These are phyloP conservation scores for Pontederia crassipes DNA, from an alignment of 176 grass and related monocot species.

Conservation along the genomic window DNA sequence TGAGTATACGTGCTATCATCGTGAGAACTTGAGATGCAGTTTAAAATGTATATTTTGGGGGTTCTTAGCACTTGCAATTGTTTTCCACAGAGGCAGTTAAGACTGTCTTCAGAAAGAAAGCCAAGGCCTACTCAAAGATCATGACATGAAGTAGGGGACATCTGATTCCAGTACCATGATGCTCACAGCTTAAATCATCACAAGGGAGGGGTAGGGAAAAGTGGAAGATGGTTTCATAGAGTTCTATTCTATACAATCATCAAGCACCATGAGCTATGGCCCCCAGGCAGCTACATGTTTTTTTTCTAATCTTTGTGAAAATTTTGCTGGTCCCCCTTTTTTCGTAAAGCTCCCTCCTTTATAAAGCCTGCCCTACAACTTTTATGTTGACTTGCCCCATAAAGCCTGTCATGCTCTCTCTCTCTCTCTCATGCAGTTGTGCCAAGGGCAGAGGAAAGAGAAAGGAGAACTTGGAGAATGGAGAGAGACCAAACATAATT, in stretches of 20 bases:
- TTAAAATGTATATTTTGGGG: too few species aligned
- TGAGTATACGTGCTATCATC: too few species aligned
- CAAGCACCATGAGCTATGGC: neutral
- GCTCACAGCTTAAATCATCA: too few species aligned
- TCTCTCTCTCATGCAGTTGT: too few species aligned
- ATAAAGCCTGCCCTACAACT: neutral
- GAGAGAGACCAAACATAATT: too few species aligned
- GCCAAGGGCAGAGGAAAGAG: neutral
- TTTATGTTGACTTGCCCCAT: conserved; percentile 4
- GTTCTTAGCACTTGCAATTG: too few species aligned
- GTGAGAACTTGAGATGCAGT: too few species aligned
- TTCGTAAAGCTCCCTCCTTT: neutral
- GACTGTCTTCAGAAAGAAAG: too few species aligned
- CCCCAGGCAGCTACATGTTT: neutral
- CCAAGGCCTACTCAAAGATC: too few species aligned
- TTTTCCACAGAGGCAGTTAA: too few species aligned
- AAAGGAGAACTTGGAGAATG: neutral
- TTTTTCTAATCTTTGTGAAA: neutral
- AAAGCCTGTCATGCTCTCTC: neutral
- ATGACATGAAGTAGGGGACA: too few species aligned
- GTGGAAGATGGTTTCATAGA: neutral
- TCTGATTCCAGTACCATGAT: too few species aligned
- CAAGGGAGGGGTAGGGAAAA: neutral
- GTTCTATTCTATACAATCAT: neutral
- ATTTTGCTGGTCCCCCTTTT: neutral